Percentiles rank a stretch among this genome's conserved stretches.
phyloP scores from a whole-genome alignment of 2,329 filamentous ascomycete species.

The Verticillium tricorpus region DNA sequence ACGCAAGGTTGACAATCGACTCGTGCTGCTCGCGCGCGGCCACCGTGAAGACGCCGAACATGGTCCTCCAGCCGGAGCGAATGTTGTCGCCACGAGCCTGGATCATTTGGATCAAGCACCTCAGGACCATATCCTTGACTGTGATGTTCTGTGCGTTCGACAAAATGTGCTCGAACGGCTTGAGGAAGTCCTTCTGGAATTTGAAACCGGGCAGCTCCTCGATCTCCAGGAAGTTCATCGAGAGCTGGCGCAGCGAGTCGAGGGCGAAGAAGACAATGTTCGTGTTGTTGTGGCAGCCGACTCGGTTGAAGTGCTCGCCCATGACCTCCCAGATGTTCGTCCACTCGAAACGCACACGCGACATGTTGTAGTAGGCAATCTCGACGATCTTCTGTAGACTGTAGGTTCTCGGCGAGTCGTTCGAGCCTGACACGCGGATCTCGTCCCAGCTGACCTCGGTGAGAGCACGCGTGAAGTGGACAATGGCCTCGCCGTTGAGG shows the following conservation, averaged over 20 bases:
- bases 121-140: slow-evolving; percentile 95
- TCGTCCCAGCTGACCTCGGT: slow-evolving; percentile 99
- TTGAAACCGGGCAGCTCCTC: slow-evolving; percentile 98
- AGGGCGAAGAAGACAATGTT: slow-evolving; percentile 96
- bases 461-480: slow-evolving; percentile 87
- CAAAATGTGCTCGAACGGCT: slow-evolving; percentile 97
- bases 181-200: slow-evolving; percentile 98
- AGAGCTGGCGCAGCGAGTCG: slow-evolving; percentile 90
- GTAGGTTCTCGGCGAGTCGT: slow-evolving; percentile 93
- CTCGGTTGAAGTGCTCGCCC: slow-evolving; percentile 97
- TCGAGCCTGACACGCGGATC: slow-evolving; percentile 94
- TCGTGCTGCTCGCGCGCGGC: slow-evolving; percentile 91
- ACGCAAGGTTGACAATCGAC: slow-evolving; percentile 92
- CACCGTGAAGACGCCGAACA: slow-evolving; percentile 98
- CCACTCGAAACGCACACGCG: slow-evolving; percentile 96
- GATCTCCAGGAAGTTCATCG: slow-evolving; percentile 98
- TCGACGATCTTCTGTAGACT: slow-evolving; percentile 97
- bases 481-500: slow-evolving; percentile 87
- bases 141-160: slow-evolving; percentile 85
- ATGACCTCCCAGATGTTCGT: slow-evolving; percentile 95
- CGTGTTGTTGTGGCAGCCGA: slow-evolving; percentile 94
- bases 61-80: slow-evolving; percentile 95
- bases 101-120: slow-evolving; percentile 98
- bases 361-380: slow-evolving; percentile 99
- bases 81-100: slow-evolving; percentile 96